phyloP scores from a whole-genome alignment of 2,329 filamentous ascomycete species.

The Pseudogymnoascus sp. region DNA sequence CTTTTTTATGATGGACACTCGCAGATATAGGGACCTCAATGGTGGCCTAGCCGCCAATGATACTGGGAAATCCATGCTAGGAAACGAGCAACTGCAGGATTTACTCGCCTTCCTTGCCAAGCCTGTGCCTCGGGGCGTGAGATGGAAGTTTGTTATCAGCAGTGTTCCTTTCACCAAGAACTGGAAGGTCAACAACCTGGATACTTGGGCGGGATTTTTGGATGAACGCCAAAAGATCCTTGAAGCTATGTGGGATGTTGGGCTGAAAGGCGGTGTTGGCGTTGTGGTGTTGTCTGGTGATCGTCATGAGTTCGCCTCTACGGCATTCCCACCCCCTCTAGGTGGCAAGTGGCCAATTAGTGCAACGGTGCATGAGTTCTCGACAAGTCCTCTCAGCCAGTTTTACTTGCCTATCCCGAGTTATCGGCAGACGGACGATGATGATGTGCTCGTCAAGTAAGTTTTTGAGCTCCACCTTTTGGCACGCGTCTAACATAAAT shows the following conservation, averaged over 20 bases:
- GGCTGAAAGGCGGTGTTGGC: constrained; percentile 60
- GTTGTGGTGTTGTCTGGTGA: constrained; percentile 84
- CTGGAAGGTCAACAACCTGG: constrained; percentile 78
- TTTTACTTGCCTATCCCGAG: constrained; percentile 83
- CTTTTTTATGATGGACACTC: constrained; percentile 92
- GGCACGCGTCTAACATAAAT: neutral
- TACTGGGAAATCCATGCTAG: constrained; percentile 78
- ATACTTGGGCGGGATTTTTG: constrained; percentile 93
- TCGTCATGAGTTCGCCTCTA: constrained; percentile 94
- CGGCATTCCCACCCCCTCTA: constrained; percentile 59
- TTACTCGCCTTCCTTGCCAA: constrained; percentile 68
- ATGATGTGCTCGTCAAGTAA: constrained; percentile 80
- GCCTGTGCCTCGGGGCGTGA: constrained; percentile 66
- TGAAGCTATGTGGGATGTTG: constrained; percentile 85
- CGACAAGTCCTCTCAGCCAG: constrained; percentile 82
- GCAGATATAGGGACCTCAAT: constrained; percentile 69
- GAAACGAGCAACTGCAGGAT: constrained; percentile 67
- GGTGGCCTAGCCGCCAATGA: constrained; percentile 53
- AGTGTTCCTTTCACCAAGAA: constrained; percentile 97
- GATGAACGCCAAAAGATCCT: constrained; percentile 70
- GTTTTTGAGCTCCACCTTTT: constrained; percentile 27
- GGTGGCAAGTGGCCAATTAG: constrained; percentile 55
- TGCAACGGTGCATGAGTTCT: constrained; percentile 79
- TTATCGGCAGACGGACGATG: constrained; percentile 71
- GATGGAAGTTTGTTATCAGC: constrained; percentile 89